Evolutionary conservation across 2,329 filamentous ascomycete species (phyloP).

Genomic region (Ascochyta pisi): DNA sequence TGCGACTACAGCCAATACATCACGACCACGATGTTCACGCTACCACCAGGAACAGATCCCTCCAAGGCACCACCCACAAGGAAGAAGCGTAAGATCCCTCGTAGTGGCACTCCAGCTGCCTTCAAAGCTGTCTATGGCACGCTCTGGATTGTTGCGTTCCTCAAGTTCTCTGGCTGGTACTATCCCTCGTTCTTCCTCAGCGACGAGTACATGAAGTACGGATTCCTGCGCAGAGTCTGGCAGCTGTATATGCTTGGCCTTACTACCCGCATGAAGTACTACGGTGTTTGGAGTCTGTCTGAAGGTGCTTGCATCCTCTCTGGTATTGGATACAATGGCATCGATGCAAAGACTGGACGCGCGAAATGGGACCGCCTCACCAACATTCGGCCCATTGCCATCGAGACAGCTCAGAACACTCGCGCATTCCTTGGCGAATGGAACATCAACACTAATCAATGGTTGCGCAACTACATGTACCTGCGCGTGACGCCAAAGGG

Average conservation of each 20-base stretch:
- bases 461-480: conserved; percentile 96
- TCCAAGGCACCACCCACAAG: conserved; percentile 83
- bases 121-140: conserved; percentile 77
- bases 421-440: conserved; percentile 88
- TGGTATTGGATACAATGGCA: conserved; percentile 91
- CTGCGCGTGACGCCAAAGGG: conserved; percentile 92
- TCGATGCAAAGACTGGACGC: conserved; percentile 83
- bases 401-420: conserved; percentile 93
- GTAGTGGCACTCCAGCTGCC: conserved; percentile 84
- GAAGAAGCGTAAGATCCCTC: conserved; percentile 89
- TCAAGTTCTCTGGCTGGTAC: conserved; percentile 74
- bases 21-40: conserved; percentile 91
- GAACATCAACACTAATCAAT: conserved; percentile 99
- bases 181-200: conserved; percentile 67
- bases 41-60: conserved; percentile 81
- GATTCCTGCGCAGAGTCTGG: conserved; percentile 76
- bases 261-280: conserved; percentile 88
- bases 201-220: conserved; percentile 71
- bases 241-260: conserved; percentile 84
- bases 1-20: conserved; percentile 92
- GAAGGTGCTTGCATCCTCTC: conserved; percentile 94
- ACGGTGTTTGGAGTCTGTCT: conserved; percentile 91
- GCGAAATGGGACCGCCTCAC: conserved; percentile 89
- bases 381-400: conserved; percentile 84
- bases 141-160: conserved; percentile 78